Evolutionary conservation across 2,329 filamentous ascomycete species (phyloP).

Genomic region (Clarireedia hainanense): DNA sequence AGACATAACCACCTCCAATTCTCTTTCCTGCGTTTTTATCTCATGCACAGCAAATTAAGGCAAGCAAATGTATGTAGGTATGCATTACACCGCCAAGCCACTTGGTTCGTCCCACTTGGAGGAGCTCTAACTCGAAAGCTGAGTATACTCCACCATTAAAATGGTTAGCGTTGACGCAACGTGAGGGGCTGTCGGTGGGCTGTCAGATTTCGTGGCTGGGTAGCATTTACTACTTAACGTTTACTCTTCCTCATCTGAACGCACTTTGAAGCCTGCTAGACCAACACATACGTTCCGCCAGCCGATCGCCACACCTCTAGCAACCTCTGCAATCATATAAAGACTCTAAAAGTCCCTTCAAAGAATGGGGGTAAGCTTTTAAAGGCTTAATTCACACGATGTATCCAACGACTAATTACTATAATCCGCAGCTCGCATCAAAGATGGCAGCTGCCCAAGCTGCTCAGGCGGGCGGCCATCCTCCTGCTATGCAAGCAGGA

Average conservation of each 20-base stretch:
- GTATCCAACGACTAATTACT: conserved; percentile 7
- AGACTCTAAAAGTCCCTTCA: conserved; percentile 7
- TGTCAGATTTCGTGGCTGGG: neutral
- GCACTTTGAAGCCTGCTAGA: neutral
- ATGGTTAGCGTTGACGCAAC: neutral
- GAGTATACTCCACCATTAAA: neutral
- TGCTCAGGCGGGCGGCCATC: conserved; percentile 1
- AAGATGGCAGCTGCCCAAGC: conserved; percentile 10
- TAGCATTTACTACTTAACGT: neutral
- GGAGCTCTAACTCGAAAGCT: neutral
- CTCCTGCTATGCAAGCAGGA: conserved; percentile 4
- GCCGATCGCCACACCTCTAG: neutral
- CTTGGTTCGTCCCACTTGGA: neutral
- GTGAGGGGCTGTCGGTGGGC: neutral
- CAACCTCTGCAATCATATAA: neutral
- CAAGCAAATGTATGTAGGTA: neutral
- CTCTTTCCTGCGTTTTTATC: neutral
- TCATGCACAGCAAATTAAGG: neutral
- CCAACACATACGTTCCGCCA: no score
- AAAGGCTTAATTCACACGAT: neutral
- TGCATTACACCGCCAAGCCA: neutral
- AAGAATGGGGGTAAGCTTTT: conserved; percentile 11
- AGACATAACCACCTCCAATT: neutral
- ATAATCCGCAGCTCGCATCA: conserved; percentile 7
- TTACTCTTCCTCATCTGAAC: neutral